Conservation (phyloP, 768 basidiomycete species). For the Suillus subluteus region DNA sequence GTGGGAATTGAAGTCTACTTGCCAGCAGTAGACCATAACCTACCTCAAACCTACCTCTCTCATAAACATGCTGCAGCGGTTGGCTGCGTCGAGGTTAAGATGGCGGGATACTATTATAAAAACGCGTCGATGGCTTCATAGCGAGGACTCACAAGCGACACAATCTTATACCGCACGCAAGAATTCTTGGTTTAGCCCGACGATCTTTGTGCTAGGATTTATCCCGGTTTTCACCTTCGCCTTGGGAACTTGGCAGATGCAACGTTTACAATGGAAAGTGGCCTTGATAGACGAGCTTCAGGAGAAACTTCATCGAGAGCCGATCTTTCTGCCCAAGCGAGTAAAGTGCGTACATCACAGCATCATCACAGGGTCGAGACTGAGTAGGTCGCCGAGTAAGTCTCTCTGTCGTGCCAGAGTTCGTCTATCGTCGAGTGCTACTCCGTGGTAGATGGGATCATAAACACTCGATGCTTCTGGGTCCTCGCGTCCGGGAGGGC, state of each 20-base stretch:
- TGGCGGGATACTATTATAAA: slow-evolving; percentile 14
- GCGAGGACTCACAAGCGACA: slow-evolving; percentile 27
- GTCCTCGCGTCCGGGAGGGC: slow-evolving; percentile 89
- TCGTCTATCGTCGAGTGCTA: slow-evolving; percentile 83
- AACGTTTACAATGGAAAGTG: slow-evolving; percentile 94
- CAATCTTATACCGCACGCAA: slow-evolving; percentile 61
- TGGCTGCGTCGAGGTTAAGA: slow-evolving; percentile 15
- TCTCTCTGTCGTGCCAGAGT: slow-evolving; percentile 82
- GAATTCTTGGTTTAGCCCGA: slow-evolving; percentile 67
- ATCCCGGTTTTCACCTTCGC: slow-evolving; percentile 91
- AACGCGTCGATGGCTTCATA: slow-evolving; percentile 22
- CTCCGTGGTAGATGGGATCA: slow-evolving; percentile 82
- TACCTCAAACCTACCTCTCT: background rate
- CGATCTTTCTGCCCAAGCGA: slow-evolving; percentile 76
- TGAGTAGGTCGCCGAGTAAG: slow-evolving; percentile 39
- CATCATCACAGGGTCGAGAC: slow-evolving; percentile 19
- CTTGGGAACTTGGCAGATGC: slow-evolving; percentile 92
- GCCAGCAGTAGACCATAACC: background rate
- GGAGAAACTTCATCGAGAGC: slow-evolving; percentile 80
- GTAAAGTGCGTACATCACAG: slow-evolving; percentile 70
- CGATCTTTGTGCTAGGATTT: slow-evolving; percentile 75
- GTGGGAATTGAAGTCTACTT: slow-evolving; percentile 5
- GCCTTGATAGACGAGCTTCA: slow-evolving; percentile 92
- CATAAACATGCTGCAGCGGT: slow-evolving; percentile 3
- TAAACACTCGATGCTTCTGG: slow-evolving; percentile 75